These are phyloP conservation scores for Pythium chondricola DNA, from an alignment of 352 stramenopile species.

Conservation along the genomic window DNA sequence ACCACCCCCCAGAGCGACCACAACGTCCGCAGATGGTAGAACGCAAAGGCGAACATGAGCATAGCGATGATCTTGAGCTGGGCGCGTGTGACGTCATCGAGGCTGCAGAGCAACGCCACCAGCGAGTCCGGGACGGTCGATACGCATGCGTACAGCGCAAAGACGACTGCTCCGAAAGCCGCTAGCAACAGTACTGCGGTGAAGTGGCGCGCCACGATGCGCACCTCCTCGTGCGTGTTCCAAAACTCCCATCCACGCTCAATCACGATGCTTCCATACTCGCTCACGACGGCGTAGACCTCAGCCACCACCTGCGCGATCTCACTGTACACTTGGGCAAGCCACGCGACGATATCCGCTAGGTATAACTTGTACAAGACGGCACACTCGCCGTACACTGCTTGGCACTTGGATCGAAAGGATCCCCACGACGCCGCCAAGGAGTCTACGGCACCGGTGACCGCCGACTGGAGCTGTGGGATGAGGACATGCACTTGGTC, in stretches of 20 bases:
- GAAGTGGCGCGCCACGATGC: conserved; percentile 23
- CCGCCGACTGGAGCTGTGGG: conserved; percentile 9
- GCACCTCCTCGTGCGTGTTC: conserved; percentile 30
- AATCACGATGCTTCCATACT: conserved; percentile 3
- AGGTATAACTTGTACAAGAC: conserved; percentile 15
- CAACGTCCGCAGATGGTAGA: conserved; percentile 30
- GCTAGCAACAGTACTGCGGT: conserved; percentile 17
- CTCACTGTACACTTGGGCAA: conserved; percentile 3
- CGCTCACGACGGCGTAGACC: conserved; percentile 5
- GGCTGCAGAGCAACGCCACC: conserved; percentile 18
- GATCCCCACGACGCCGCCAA: not conserved
- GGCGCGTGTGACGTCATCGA: conserved; percentile 36
- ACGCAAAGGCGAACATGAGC: conserved; percentile 10
- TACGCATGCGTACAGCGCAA: conserved; percentile 23
- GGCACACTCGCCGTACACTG: not conserved
- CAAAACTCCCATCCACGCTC: conserved; percentile 12
- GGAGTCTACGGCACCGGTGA: conserved; percentile 1
- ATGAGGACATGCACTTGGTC: conserved; percentile 13
- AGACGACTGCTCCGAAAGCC: conserved; percentile 19
- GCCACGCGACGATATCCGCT: conserved; percentile 2
- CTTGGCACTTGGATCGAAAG: not conserved
- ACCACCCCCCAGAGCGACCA: conserved; percentile 37
- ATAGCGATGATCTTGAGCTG: conserved; percentile 32
- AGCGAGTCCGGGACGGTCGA: conserved; percentile 23
- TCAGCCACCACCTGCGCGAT: conserved; percentile 5